Evolutionary conservation across 2,329 filamentous ascomycete genomes (phyloP).

Genomic region (Sporothrix globosa): DNA sequence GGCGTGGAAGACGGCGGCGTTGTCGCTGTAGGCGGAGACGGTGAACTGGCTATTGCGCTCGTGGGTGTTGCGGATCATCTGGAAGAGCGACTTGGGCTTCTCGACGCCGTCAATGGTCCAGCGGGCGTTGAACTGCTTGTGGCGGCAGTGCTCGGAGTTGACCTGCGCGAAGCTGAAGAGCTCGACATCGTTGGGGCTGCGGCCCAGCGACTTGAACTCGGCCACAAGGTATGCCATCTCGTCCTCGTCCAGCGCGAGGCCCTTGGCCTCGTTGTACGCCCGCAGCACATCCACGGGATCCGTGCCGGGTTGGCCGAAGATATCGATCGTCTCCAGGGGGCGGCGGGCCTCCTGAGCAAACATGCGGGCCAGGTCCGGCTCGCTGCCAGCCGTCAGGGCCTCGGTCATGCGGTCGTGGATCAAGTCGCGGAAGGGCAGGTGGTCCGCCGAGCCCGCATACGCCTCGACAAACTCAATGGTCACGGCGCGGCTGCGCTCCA

Average conservation of each 20-base stretch:
- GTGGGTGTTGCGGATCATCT: constrained; percentile 97
- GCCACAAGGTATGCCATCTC: constrained; percentile 96
- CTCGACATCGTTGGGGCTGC: constrained; percentile 82
- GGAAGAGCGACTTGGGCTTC: constrained; percentile 82
- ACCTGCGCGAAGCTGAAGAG: constrained; percentile 99
- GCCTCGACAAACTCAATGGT: constrained; percentile 64
- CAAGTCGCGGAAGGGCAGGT: constrained; percentile 63
- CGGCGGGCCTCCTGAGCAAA: constrained; percentile 69
- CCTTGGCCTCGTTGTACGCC: constrained; percentile 80
- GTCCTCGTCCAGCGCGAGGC: constrained; percentile 81
- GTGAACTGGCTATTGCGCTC: constrained; percentile 77
- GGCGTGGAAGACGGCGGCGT: constrained; percentile 87
- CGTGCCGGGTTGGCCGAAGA: constrained; percentile 61
- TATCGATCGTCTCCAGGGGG: constrained; percentile 73
- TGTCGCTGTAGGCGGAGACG: constrained; percentile 96
- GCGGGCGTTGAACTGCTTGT: constrained; percentile 93
- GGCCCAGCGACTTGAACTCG: constrained; percentile 69
- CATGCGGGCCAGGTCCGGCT: constrained; percentile 69
- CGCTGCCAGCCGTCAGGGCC: constrained; percentile 60
- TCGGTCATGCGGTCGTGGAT: constrained; percentile 97
- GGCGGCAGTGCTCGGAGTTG: constrained; percentile 88
- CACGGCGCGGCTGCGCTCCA: constrained; percentile 84
- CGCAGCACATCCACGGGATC: constrained; percentile 73
- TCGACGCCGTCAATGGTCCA: constrained; percentile 90
- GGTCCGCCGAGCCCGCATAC: constrained; percentile 49